Evolutionary conservation across 1,139 yeast genomes (phyloP).

Genomic region (Pichia kudriavzevii): DNA sequence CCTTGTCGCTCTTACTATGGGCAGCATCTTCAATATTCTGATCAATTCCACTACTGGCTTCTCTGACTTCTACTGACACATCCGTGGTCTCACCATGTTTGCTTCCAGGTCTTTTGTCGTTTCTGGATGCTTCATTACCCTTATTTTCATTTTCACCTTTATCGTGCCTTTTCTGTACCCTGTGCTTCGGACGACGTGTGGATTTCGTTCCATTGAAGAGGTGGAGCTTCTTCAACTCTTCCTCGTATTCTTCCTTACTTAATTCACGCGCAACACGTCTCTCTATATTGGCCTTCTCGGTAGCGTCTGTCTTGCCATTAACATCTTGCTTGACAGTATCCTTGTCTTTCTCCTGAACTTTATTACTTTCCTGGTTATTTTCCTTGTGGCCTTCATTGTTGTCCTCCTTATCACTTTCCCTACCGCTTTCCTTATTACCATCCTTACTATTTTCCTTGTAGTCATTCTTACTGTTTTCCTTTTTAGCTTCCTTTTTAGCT

Average conservation of each 20-base stretch:
- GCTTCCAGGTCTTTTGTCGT: no score
- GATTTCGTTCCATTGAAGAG: background rate
- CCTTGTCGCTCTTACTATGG: no score
- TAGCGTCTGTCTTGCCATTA: background rate
- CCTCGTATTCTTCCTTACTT: constrained; percentile 11
- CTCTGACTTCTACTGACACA: no score
- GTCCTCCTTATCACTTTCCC: background rate
- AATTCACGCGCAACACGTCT: constrained; percentile 12
- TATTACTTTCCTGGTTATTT: constrained; percentile 1
- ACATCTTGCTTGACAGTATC: background rate
- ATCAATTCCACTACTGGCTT: no score
- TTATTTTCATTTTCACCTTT: background rate
- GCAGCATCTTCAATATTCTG: no score
- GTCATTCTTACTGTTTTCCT: background rate
- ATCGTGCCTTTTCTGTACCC: no score
- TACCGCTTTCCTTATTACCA: constrained; percentile 1
- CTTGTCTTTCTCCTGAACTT: constrained; percentile 1
- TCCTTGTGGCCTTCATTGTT: background rate
- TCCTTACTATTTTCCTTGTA: constrained; percentile 1
- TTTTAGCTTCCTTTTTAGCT: background rate
- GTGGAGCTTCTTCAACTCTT: constrained; percentile 10
- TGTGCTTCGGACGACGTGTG: background rate
- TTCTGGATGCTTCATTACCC: no score
- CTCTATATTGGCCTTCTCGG: constrained; percentile 4
- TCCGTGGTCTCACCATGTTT: no score